Evolutionary conservation across 257 asterid genomes (phyloP).

Genomic region (Schizonepeta tenuifolia): DNA sequence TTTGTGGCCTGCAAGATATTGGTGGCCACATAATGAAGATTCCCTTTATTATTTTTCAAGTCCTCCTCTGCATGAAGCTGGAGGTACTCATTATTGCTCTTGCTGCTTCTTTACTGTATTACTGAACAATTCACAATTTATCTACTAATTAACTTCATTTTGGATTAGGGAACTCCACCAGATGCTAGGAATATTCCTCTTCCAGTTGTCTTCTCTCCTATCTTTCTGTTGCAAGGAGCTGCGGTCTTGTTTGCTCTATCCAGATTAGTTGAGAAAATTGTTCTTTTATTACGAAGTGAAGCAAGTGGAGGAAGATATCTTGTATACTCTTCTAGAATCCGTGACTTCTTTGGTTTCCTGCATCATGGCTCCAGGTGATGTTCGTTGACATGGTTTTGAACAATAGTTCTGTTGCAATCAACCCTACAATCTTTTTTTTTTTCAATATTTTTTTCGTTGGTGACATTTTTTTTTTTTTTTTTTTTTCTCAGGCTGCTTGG

Average conservation of each 20-base stretch:
- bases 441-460: too few species aligned
- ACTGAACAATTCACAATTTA: constrained; percentile 12
- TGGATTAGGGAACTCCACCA: constrained; percentile 82
- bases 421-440: constrained; percentile 16
- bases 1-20: constrained; percentile 82
- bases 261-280: constrained; percentile 72
- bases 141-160: constrained; percentile 36
- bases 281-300: constrained; percentile 66
- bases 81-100: constrained; percentile 61
- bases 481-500: constrained; percentile 78
- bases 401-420: constrained; percentile 16
- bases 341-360: constrained; percentile 77
- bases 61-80: constrained; percentile 93
- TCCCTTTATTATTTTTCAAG: constrained; percentile 79
- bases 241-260: constrained; percentile 72
- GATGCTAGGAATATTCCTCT: constrained; percentile 69
- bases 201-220: constrained; percentile 86
- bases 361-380: constrained; percentile 94
- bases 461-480: not conserved
- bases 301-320: constrained; percentile 67
- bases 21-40: constrained; percentile 98
- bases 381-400: constrained; percentile 11
- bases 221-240: constrained; percentile 82
- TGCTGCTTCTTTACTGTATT: constrained; percentile 17
- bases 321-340: constrained; percentile 63